These are phyloP conservation scores for Eucalyptus cloeziana DNA, from an alignment of 345 rosid genomes.

Conservation along the genomic window DNA sequence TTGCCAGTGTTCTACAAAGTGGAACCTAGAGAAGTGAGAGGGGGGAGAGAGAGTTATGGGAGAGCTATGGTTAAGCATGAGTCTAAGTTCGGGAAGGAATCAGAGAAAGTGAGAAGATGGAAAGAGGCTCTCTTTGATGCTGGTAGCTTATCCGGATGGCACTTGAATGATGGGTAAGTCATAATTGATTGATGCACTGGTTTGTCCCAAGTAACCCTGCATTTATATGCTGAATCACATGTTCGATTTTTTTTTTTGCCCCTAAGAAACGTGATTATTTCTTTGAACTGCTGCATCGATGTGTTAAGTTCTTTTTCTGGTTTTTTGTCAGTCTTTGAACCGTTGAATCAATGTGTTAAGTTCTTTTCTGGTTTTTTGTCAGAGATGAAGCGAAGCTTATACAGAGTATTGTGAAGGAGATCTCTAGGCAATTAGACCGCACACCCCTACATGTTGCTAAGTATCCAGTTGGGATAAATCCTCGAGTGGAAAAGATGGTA, in stretches of 20 bases:
- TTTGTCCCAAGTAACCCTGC: background rate
- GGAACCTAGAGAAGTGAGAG: background rate
- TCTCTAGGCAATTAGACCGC: background rate
- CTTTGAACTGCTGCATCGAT: too few species aligned
- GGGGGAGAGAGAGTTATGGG: background rate
- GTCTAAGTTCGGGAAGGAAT: background rate
- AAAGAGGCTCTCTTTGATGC: background rate
- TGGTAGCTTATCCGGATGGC: background rate
- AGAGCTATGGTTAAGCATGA: background rate
- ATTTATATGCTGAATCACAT: background rate
- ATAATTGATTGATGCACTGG: background rate
- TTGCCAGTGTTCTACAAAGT: too few species aligned
- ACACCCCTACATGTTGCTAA: background rate
- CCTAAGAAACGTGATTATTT: too few species aligned
- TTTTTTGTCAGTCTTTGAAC: too few species aligned
- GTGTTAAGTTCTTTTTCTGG: too few species aligned
- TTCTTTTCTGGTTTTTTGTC: background rate
- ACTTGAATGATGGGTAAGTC: background rate
- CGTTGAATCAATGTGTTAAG: too few species aligned
- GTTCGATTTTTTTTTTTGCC: too few species aligned
- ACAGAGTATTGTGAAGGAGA: background rate
- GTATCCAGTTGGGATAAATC: background rate
- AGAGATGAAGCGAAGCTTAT: background rate
- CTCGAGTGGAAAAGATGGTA: background rate
- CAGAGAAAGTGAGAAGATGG: background rate